phyloP scores from a whole-genome alignment of 2,329 filamentous ascomycete species.

The Grosmannia huntii region DNA sequence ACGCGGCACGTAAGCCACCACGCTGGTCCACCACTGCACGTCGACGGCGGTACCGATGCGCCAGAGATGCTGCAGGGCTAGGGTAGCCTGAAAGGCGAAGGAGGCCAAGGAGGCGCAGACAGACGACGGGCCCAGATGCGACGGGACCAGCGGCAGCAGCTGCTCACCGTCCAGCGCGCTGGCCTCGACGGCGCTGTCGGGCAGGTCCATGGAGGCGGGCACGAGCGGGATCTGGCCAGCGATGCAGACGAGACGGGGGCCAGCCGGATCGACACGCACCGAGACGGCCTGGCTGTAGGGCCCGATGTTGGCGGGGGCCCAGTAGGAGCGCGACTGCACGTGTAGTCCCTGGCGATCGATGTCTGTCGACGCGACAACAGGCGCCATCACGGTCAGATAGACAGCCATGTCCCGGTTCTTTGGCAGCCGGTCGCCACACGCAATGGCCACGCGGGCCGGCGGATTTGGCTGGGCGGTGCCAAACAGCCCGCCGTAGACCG shows the following conservation, averaged over 20 bases:
- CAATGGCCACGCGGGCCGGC: slow-evolving; percentile 72
- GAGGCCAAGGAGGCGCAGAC: background rate
- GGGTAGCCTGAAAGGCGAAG: slow-evolving; percentile 44
- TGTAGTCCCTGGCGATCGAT: slow-evolving; percentile 59
- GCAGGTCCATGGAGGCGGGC: slow-evolving; percentile 62
- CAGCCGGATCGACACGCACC: slow-evolving; percentile 19
- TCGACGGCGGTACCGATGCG: slow-evolving; percentile 62
- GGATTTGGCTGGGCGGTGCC: slow-evolving; percentile 53
- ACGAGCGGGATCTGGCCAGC: slow-evolving; percentile 88
- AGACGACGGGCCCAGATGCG: background rate
- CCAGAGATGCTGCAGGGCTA: slow-evolving; percentile 83
- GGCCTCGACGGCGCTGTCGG: slow-evolving; percentile 13
- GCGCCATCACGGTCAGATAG: slow-evolving; percentile 12
- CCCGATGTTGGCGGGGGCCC: slow-evolving; percentile 95
- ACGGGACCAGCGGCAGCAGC: background rate
- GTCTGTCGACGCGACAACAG: no score
- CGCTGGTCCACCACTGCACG: slow-evolving; percentile 63
- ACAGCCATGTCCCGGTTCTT: slow-evolving; percentile 46
- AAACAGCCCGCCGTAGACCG: slow-evolving; percentile 65
- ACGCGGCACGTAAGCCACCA: slow-evolving; percentile 58
- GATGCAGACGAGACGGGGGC: slow-evolving; percentile 42
- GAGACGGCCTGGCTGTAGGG: slow-evolving; percentile 86
- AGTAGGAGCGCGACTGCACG: slow-evolving; percentile 88
- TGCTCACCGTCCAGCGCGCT: background rate
- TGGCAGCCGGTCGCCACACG: slow-evolving; percentile 58